Evolutionary conservation across 2,329 filamentous ascomycete species (phyloP).

Genomic region (Ceratocystis destructans): DNA sequence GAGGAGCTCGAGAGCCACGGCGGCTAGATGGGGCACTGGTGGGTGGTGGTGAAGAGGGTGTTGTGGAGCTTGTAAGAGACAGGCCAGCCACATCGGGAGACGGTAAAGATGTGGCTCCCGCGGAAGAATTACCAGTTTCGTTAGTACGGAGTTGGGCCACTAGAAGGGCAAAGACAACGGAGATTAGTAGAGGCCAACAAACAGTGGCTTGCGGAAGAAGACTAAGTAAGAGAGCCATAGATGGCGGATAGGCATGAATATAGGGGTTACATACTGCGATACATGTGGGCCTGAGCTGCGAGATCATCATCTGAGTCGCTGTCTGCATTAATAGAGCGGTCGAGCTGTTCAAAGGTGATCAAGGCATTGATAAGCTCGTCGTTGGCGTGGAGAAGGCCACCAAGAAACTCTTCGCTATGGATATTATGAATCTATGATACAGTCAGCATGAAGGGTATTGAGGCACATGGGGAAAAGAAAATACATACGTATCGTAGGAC

Average conservation of each 20-base stretch:
- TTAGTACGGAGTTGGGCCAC: conserved; percentile 42
- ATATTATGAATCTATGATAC: conserved; percentile 64
- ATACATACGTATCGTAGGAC: conserved; percentile 66
- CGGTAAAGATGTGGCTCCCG: conserved; percentile 31
- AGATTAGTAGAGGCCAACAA: conserved; percentile 22
- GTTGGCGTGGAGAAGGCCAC: conserved; percentile 81
- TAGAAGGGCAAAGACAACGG: neutral
- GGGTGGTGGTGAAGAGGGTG: conserved; percentile 29
- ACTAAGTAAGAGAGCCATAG: conserved; percentile 14
- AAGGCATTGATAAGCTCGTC: conserved; percentile 88
- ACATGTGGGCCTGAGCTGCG: conserved; percentile 52
- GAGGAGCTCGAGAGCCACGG: conserved; percentile 24
- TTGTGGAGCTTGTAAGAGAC: conserved; percentile 25
- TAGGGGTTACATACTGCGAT: conserved; percentile 37
- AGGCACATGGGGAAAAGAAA: neutral
- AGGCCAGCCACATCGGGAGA: conserved; percentile 35
- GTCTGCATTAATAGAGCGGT: conserved; percentile 67
- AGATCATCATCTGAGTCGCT: conserved; percentile 56
- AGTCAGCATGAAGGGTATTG: neutral
- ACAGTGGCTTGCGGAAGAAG: conserved; percentile 5
- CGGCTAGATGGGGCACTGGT: conserved; percentile 18
- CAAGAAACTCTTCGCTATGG: conserved; percentile 82
- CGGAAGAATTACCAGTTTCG: conserved; percentile 30
- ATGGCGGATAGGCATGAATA: conserved; percentile 2
- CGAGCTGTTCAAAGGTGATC: conserved; percentile 88